Evolutionary conservation across 352 stramenopile genomes (phyloP).

Genomic region (Phytophthora parvispora): DNA sequence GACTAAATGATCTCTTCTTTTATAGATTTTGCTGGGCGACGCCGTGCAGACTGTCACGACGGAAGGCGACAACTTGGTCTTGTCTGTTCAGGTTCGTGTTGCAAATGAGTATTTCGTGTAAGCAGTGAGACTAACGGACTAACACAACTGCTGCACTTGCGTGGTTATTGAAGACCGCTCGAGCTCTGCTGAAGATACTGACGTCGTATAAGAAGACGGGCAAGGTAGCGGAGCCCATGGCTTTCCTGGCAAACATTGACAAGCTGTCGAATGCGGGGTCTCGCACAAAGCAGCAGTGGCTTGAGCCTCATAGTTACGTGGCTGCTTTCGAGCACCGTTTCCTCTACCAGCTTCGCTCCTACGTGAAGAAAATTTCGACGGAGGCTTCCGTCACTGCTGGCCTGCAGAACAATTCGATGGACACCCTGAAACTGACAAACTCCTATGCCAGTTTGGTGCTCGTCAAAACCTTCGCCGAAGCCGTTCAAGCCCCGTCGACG

Average conservation of each 20-base stretch:
- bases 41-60: constrained; percentile 96
- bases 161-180: constrained; percentile 31
- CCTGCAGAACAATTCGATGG: constrained; percentile 67
- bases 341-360: constrained; percentile 53
- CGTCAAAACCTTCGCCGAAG: constrained; percentile 61
- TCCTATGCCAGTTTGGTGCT: constrained; percentile 63
- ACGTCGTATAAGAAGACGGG: constrained; percentile 33
- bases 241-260: constrained; percentile 60
- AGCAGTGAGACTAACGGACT: not conserved
- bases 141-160: not conserved
- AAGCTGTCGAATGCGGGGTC: constrained; percentile 22
- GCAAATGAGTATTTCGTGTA: not conserved
- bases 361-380: constrained; percentile 44
- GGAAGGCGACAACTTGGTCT: constrained; percentile 97
- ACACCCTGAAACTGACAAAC: constrained; percentile 65
- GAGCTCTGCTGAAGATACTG: constrained; percentile 62
- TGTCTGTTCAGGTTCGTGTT: constrained; percentile 88
- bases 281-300: constrained; percentile 45
- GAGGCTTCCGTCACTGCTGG: constrained; percentile 40
- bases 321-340: constrained; percentile 66
- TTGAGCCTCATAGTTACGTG: constrained; percentile 58
- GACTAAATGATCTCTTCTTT: constrained; percentile 4
- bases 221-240: constrained; percentile 37
- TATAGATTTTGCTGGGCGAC: constrained; percentile 82
- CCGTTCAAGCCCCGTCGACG: constrained; percentile 36